A percentile compares a stretch with the other conserved stretches of the same genome.
Conservation (phyloP, 305 asterid species). For the Solanum aculeatissimum region DNA sequence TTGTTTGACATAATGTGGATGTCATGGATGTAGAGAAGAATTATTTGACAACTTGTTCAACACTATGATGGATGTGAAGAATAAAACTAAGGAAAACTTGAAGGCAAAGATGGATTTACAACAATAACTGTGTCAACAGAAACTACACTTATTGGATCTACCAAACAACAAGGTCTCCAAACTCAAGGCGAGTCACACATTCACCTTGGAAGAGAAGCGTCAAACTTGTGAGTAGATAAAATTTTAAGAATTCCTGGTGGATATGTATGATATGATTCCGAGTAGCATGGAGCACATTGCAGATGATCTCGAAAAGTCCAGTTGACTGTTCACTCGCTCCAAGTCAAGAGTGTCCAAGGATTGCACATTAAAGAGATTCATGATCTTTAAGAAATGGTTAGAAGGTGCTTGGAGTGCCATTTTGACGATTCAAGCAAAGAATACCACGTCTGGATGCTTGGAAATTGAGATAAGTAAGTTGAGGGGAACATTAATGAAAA, state of each 20-base stretch:
- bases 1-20: neutral
- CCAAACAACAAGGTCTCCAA: neutral
- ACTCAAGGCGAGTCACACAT: neutral
- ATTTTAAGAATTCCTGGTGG: neutral
- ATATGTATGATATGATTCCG: neutral
- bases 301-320: neutral
- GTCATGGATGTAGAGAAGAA: neutral
- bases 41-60: neutral
- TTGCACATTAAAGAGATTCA: too few species aligned
- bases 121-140: neutral
- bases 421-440: too few species aligned
- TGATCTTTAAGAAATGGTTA: too few species aligned
- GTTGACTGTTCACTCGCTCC: neutral
- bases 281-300: neutral
- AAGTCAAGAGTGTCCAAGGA: neutral
- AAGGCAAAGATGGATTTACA: neutral
- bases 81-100: neutral
- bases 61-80: neutral
- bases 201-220: neutral
- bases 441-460: neutral
- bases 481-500: neutral
- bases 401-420: neutral
- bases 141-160: neutral
- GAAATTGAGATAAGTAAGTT: too few species aligned
- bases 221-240: neutral